Evolutionary conservation across 441 rosid genomes (phyloP).

Genomic region (Mallotus japonicus): DNA sequence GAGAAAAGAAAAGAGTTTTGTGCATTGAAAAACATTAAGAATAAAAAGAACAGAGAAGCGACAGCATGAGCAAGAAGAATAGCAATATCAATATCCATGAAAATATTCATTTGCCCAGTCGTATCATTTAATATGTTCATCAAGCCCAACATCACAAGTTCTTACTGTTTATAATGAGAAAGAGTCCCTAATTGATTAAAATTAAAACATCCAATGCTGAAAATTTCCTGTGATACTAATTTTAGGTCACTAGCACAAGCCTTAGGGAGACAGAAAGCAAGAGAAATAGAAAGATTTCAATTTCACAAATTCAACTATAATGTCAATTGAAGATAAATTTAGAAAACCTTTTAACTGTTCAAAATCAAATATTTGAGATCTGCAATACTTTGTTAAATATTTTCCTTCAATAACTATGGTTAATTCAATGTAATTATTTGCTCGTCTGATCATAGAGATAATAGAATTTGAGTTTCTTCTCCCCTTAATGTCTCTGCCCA

Average conservation of each 20-base stretch:
- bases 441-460: background rate
- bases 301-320: background rate
- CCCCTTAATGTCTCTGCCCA: background rate
- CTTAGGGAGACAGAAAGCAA: background rate
- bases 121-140: background rate
- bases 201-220: background rate
- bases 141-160: background rate
- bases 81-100: background rate
- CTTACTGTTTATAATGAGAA: background rate
- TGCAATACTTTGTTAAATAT: background rate
- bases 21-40: background rate
- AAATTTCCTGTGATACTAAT: no score
- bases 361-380: background rate
- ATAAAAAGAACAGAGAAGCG: background rate
- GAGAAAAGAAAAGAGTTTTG: background rate
- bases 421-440: background rate
- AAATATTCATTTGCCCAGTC: background rate
- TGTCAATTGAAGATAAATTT: background rate
- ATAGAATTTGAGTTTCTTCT: background rate
- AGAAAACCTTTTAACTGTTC: background rate
- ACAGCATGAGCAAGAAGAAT: background rate
- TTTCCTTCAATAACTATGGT: background rate
- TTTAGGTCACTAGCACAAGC: background rate
- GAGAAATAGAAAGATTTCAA: background rate
- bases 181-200: background rate